Evolutionary conservation across 257 asterid genomes (phyloP).

Genomic region (Gardenia jasminoides): DNA sequence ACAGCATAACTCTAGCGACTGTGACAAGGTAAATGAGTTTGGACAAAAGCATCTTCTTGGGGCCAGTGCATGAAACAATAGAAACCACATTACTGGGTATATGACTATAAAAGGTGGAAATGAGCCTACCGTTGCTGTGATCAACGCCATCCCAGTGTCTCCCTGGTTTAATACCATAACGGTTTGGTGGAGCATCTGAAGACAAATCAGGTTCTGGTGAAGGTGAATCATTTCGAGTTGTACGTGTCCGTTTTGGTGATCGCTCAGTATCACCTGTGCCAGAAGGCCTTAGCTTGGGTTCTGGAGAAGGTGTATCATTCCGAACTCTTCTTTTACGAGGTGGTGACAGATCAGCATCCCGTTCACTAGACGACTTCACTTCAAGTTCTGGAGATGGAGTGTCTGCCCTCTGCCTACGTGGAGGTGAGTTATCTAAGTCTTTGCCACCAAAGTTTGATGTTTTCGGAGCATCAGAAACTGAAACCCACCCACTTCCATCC

Average conservation of each 20-base stretch:
- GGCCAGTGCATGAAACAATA: not conserved
- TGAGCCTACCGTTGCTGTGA: constrained; percentile 64
- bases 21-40: no score
- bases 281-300: constrained; percentile 23
- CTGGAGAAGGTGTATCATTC: constrained; percentile 57
- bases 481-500: constrained; percentile 97
- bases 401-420: constrained; percentile 20
- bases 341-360: constrained; percentile 39
- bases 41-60: not conserved
- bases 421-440: constrained; percentile 28
- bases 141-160: constrained; percentile 98
- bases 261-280: constrained; percentile 29
- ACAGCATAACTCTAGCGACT: no score
- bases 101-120: not conserved
- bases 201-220: constrained; percentile 24
- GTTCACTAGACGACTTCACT: constrained; percentile 5
- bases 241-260: constrained; percentile 38
- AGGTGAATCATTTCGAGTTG: constrained; percentile 27
- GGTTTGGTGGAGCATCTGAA: constrained; percentile 69
- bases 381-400: constrained; percentile 29
- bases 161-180: constrained; percentile 86
- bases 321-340: constrained; percentile 48
- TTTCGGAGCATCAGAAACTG: constrained; percentile 40
- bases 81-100: not conserved
- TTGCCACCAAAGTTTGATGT: constrained; percentile 18